Conservation (phyloP, 73 alveolate species). For the Paramecium octaurelia region DNA sequence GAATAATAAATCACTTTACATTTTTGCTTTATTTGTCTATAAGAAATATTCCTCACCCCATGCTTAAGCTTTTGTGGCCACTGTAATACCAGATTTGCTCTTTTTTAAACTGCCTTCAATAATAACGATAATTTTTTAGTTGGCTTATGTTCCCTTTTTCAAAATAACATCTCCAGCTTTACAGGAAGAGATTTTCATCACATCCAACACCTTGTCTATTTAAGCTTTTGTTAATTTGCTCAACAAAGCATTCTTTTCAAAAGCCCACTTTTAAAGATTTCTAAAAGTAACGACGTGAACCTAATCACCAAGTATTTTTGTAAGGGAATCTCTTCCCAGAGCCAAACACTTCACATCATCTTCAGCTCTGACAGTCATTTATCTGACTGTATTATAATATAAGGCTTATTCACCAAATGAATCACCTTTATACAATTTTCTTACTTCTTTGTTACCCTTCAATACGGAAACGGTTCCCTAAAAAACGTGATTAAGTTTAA, state of each 20-base stretch:
- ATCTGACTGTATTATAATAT: slow-evolving; percentile 23
- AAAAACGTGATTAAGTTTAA: neutral
- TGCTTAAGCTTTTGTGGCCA: slow-evolving; percentile 58
- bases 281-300: slow-evolving; percentile 61
- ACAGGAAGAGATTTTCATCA: slow-evolving; percentile 53
- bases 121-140: slow-evolving; percentile 48
- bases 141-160: slow-evolving; percentile 62
- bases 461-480: slow-evolving; percentile 46
- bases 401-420: slow-evolving; percentile 62
- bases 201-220: slow-evolving; percentile 59
- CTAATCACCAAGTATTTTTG: slow-evolving; percentile 61
- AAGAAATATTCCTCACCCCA: slow-evolving; percentile 63
- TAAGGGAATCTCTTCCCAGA: slow-evolving; percentile 62
- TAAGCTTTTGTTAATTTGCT: slow-evolving; percentile 47
- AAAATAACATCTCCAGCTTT: slow-evolving; percentile 62
- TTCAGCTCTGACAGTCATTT: slow-evolving; percentile 54
- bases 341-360: slow-evolving; percentile 63
- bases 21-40: slow-evolving; percentile 36
- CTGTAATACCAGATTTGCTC: slow-evolving; percentile 55
- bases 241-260: slow-evolving; percentile 44
- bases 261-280: slow-evolving; percentile 61
- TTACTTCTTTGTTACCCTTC: slow-evolving; percentile 59
- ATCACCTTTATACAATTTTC: slow-evolving; percentile 43
- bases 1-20: neutral
- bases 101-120: slow-evolving; percentile 58